Evolutionary conservation across 1,139 yeast genomes (phyloP).

Genomic region (Zygoascus sp.): DNA sequence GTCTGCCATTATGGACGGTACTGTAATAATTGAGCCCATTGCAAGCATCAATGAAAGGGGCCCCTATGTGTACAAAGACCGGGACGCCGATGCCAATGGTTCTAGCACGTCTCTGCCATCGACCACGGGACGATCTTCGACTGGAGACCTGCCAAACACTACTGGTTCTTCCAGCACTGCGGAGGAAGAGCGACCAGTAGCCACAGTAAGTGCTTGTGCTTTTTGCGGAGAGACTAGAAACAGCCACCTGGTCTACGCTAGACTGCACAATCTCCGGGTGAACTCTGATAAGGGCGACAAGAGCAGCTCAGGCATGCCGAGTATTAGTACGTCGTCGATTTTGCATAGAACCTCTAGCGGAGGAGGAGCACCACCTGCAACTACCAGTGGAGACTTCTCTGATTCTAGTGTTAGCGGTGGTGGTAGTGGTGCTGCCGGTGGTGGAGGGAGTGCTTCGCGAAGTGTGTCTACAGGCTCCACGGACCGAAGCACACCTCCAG

Average conservation of each 20-base stretch:
- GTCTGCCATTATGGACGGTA: constrained; percentile 69
- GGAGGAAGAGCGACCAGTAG: constrained; percentile 57
- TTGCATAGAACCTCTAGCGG: constrained; percentile 4
- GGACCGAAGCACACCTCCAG: constrained; percentile 10
- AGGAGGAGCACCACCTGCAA: not conserved
- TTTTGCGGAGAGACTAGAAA: constrained; percentile 75
- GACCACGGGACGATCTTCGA: not conserved
- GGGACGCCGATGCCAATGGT: not conserved
- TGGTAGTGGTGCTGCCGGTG: not conserved
- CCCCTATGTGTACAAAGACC: constrained; percentile 26
- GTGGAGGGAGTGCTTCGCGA: not conserved
- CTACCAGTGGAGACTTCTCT: too few species aligned
- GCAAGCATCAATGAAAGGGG: constrained; percentile 66
- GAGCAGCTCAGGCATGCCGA: not conserved
- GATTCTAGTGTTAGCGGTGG: too few species aligned
- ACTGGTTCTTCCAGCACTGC: not conserved
- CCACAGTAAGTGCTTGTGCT: constrained; percentile 68
- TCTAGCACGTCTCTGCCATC: not conserved
- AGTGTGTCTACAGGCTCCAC: constrained; percentile 1
- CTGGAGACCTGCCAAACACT: not conserved
- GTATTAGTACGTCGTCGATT: constrained; percentile 3
- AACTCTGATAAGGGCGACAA: constrained; percentile 2
- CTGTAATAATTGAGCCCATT: constrained; percentile 80
- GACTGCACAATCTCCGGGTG: constrained; percentile 62
- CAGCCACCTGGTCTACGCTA: constrained; percentile 67